Conservation (phyloP, 495 filamentous ascomycete species). For the Aspergillus campestris region DNA sequence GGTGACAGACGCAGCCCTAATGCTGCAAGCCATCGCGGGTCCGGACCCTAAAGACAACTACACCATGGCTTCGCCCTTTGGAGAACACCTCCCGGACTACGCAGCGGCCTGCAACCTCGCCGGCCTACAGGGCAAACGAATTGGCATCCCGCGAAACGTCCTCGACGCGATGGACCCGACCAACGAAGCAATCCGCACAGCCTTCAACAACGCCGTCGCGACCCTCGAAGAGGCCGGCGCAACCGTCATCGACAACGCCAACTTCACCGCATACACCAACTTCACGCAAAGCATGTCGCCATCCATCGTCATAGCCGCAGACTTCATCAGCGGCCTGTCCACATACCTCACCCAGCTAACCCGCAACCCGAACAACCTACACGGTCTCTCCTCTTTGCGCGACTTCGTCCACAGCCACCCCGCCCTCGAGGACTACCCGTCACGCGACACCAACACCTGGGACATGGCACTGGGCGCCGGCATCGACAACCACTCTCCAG, state of each 20-base stretch:
- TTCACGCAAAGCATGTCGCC: conserved; percentile 24
- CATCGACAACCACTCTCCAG: conserved; percentile 30
- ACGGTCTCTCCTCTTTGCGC: conserved; percentile 29
- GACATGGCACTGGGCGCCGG: conserved; percentile 30
- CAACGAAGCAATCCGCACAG: conserved; percentile 22
- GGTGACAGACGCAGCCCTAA: conserved; percentile 58
- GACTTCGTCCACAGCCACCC: conserved; percentile 37
- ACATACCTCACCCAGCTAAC: conserved; percentile 38
- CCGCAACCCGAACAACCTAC: conserved; percentile 39
- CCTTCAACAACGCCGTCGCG: conserved; percentile 38
- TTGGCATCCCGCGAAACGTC: conserved; percentile 46
- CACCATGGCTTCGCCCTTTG: conserved; percentile 42
- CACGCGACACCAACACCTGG: conserved; percentile 41
- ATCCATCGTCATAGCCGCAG: conserved; percentile 28
- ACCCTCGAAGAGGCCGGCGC: conserved; percentile 41
- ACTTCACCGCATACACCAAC: conserved; percentile 40
- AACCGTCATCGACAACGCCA: conserved; percentile 42
- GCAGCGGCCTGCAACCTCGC: conserved; percentile 41
- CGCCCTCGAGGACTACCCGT: conserved; percentile 37
- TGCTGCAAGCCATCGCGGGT: conserved; percentile 55
- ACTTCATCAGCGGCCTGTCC: conserved; percentile 36
- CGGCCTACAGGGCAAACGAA: conserved; percentile 38
- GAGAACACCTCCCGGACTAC: conserved; percentile 37
- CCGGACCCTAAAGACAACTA: conserved; percentile 40
- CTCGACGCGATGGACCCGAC: conserved; percentile 13